Conservation (phyloP, 163 green algal species). For the Scenedesmus sp. region DNA sequence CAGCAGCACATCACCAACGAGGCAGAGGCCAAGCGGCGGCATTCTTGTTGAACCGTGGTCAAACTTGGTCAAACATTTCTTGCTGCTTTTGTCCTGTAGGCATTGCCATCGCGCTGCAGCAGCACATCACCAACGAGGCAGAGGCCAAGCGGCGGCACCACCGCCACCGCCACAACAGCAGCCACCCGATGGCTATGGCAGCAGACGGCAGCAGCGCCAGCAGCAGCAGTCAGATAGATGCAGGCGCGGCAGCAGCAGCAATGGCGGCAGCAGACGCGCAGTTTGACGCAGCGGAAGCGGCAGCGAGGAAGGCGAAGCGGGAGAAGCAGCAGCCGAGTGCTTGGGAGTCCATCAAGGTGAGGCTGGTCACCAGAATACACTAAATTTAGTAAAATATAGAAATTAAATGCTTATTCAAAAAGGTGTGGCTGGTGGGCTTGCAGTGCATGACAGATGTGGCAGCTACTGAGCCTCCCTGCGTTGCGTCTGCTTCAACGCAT, state of each 20-base stretch:
- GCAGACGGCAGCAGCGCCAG: background rate
- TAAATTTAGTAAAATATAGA: background rate
- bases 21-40: background rate
- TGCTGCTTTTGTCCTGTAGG: background rate
- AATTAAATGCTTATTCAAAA: too few species aligned
- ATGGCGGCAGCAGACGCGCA: slow-evolving; percentile 13
- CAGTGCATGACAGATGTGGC: too few species aligned
- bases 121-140: slow-evolving; percentile 51
- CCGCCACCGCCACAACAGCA: slow-evolving; percentile 21
- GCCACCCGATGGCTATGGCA: background rate
- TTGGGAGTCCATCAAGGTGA: slow-evolving; percentile 12
- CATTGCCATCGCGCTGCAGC: slow-evolving; percentile 59
- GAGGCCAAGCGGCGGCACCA: slow-evolving; percentile 1
- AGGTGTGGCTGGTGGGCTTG: too few species aligned
- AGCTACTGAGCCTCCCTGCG: background rate
- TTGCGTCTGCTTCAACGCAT: slow-evolving; percentile 31
- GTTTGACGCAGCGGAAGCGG: slow-evolving; percentile 6
- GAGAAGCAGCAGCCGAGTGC: background rate
- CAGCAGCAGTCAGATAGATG: background rate
- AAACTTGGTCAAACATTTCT: background rate
- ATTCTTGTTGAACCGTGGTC: background rate
- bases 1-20: slow-evolving; percentile 7
- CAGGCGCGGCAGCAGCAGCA: slow-evolving; percentile 23
- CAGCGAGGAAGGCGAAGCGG: background rate
- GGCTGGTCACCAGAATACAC: background rate